Evolutionary conservation across 2,329 filamentous ascomycete species (phyloP), one percentile per base, ranked within the genome.

Genomic region (Juglanconis sp.): DNA sequence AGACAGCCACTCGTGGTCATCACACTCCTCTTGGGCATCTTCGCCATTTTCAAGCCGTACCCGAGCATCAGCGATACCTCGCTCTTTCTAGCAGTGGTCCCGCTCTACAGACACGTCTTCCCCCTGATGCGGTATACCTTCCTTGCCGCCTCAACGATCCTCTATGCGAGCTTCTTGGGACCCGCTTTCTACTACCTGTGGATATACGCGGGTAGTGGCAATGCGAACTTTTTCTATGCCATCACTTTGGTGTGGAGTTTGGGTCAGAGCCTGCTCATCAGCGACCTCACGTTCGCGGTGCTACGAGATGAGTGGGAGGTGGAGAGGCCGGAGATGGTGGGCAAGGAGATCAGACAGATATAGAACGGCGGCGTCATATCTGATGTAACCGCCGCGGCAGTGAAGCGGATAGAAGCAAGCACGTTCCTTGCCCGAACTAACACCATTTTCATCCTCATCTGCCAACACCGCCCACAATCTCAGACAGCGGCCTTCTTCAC

Each of bases 161-260:
- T 98, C 9, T 99, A 99, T 73, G 88, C 92, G 31, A 89, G 88
- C 3, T 88, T 96, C 64, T 82, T 99, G 0, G 95, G 95, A 0
- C 95, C 95, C 1, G 92, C 93, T 0, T 99, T 99, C 72, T 96
- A 98, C 73, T 88, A 99, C 71, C 80, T 99, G 5, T 99, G 95
- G 95, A 94, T 99, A 60, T 99, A 98, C 71, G 95, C 95, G 2
- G 95, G 95, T 53, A 96, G 92, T 59, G 95, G 95, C 34, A 99
- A 99, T 69, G 95, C 95, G 61, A 99, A 99, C 73, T 99, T 99
- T 78, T 99, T 99, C 77, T 99, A 99, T 72, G 95, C 95, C 65
- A 98, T 99, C 68, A 99, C 95, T 0, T 78, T 99, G n/a, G 95
- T 99, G 0, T 99, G 95, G 95, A 96, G 92, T 71, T 74, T 99